phyloP scores from a whole-genome alignment of 768 basidiomycete genomes.

The Chalciporus pseudorubinellus region DNA sequence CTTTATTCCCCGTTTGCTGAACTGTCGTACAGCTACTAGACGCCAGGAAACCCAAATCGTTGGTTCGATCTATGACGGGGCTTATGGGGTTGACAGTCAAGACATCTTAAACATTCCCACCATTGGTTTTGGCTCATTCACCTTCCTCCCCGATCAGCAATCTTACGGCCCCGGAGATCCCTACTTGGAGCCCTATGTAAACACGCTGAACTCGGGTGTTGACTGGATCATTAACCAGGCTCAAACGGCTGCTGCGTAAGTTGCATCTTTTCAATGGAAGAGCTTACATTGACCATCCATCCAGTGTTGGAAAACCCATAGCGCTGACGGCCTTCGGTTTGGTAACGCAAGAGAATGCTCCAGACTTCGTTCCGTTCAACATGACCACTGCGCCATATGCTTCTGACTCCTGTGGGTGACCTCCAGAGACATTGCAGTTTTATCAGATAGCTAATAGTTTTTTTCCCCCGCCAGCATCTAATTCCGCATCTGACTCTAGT shows the following conservation, averaged over 20 bases:
- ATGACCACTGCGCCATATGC: constrained; percentile 42
- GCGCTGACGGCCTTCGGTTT: constrained; percentile 58
- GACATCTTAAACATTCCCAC: constrained; percentile 57
- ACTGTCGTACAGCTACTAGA: constrained; percentile 39
- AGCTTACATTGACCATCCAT: constrained; percentile 4
- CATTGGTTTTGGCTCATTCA: constrained; percentile 60
- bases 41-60: constrained; percentile 43
- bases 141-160: constrained; percentile 68
- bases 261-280: not conserved
- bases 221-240: constrained; percentile 57
- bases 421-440: not conserved
- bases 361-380: constrained; percentile 64
- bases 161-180: constrained; percentile 50
- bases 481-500: constrained; percentile 23
- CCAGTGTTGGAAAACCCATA: constrained; percentile 55
- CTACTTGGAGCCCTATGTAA: constrained; percentile 48
- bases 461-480: constrained; percentile 12
- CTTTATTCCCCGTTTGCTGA: not conserved
- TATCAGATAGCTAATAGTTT: constrained; percentile 1
- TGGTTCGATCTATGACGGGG: constrained; percentile 58
- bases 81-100: constrained; percentile 64
- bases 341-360: constrained; percentile 53
- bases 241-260: constrained; percentile 44
- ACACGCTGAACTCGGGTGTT: constrained; percentile 47
- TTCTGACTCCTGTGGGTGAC: constrained; percentile 28